Evolutionary conservation across 2,329 filamentous ascomycete genomes (phyloP).

Genomic region (Cladosporium austrohemisphaericum): DNA sequence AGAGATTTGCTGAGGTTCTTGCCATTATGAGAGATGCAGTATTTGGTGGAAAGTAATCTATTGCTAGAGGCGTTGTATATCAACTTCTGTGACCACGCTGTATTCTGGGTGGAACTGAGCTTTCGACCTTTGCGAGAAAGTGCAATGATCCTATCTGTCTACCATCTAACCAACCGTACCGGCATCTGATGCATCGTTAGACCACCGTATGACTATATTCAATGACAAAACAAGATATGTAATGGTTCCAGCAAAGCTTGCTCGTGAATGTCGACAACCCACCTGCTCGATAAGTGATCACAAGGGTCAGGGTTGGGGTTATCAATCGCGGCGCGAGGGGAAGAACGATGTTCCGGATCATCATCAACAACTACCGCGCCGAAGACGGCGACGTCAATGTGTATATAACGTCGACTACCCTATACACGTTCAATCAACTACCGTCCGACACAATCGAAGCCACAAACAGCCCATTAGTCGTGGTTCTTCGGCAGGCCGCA

Average conservation of each 20-base stretch:
- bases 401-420: neutral
- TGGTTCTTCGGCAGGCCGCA: too few relatives aligned
- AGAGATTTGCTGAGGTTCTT: constrained; percentile 53
- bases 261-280: neutral
- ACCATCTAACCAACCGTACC: too few relatives aligned
- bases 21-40: constrained; percentile 62
- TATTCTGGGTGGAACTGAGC: too few relatives aligned
- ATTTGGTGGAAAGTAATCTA: constrained; percentile 14
- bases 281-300: too few relatives aligned
- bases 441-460: neutral
- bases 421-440: neutral
- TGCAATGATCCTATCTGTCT: too few relatives aligned
- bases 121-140: too few relatives aligned
- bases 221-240: too few relatives aligned
- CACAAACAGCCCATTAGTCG: neutral
- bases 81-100: too few relatives aligned
- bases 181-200: too few relatives aligned
- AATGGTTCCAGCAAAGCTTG: too few relatives aligned
- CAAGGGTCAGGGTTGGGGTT: neutral
- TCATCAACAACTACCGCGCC: neutral
- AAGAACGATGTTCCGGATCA: neutral
- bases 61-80: neutral
- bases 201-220: too few relatives aligned
- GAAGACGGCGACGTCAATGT: neutral
- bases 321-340: neutral